Conservation (phyloP, 2,329 filamentous ascomycete genomes). For the Xylaria hypoxylon region DNA sequence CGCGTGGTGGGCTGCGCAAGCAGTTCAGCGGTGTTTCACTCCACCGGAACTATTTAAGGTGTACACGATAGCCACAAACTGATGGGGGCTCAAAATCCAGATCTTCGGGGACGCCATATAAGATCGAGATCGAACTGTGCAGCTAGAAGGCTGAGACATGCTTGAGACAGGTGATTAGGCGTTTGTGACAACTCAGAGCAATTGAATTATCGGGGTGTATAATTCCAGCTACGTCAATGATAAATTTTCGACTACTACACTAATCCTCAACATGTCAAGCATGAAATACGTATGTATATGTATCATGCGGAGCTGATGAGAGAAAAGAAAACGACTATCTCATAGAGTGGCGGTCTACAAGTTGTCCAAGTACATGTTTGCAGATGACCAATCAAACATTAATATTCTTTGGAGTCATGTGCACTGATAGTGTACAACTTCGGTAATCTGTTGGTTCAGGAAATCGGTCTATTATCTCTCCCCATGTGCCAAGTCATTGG, state of each 20-base stretch:
- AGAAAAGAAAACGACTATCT: background rate
- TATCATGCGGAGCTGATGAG: background rate
- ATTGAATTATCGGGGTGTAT: slow-evolving; percentile 13
- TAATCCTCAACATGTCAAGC: background rate
- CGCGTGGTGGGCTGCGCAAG: background rate
- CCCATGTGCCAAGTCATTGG: slow-evolving; percentile 11
- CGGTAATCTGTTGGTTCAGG: background rate
- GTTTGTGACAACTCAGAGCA: slow-evolving; percentile 7
- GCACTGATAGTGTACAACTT: background rate
- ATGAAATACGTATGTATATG: background rate
- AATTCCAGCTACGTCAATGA: slow-evolving; percentile 14
- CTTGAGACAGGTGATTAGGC: slow-evolving; percentile 8
- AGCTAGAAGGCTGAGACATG: slow-evolving; percentile 29
- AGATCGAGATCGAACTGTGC: slow-evolving; percentile 22
- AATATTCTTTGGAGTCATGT: background rate
- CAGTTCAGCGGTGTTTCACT: slow-evolving; percentile 15
- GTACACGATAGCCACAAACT: background rate
- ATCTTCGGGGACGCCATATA: slow-evolving; percentile 20
- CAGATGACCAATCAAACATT: background rate
- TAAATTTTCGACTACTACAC: background rate
- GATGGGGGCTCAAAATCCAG: slow-evolving; percentile 19
- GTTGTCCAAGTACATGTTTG: background rate
- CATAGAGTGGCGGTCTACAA: background rate
- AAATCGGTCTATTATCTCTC: background rate
- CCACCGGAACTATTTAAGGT: slow-evolving; percentile 13